phyloP scores from a whole-genome alignment of 2,329 filamentous ascomycete genomes.

The Magnaporthiopsis poae region DNA sequence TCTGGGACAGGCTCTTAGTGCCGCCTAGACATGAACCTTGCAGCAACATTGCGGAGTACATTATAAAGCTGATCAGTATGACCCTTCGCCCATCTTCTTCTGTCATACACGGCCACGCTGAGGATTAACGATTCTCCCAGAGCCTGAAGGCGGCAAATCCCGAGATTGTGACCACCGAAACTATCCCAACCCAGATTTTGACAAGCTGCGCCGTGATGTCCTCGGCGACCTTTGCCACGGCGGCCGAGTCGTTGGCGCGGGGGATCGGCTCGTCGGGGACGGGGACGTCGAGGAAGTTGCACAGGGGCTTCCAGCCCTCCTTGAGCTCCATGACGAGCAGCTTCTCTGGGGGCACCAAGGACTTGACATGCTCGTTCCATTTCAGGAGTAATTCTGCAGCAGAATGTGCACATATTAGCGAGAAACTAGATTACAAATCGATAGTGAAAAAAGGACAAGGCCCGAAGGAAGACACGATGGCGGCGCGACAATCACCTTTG shows the following conservation, averaged over 20 bases:
- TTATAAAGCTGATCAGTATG: no score
- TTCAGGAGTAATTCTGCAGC: constrained; percentile 5
- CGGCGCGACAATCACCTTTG: not conserved
- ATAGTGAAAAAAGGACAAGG: not conserved
- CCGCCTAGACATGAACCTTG: no score
- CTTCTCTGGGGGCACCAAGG: constrained; percentile 17
- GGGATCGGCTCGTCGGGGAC: constrained; percentile 22
- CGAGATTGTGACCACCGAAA: not conserved
- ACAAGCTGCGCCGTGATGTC: constrained; percentile 5
- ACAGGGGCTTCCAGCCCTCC: constrained; percentile 25
- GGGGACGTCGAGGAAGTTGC: constrained; percentile 21
- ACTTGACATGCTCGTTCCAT: constrained; percentile 8
- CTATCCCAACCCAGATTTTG: not conserved
- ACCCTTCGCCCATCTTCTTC: no score
- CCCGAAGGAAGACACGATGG: not conserved
- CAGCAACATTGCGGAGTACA: no score
- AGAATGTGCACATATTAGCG: not conserved
- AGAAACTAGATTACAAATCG: not conserved
- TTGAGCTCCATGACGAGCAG: constrained; percentile 19
- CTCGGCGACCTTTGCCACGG: constrained; percentile 9
- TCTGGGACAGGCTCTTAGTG: no score
- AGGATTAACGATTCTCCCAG: not conserved
- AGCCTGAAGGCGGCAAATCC: not conserved
- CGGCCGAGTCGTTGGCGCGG: constrained; percentile 18
- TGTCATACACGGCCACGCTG: no score